These are phyloP conservation scores for Podospora conica DNA, from an alignment of 495 filamentous ascomycete species.

Conservation along the genomic window DNA sequence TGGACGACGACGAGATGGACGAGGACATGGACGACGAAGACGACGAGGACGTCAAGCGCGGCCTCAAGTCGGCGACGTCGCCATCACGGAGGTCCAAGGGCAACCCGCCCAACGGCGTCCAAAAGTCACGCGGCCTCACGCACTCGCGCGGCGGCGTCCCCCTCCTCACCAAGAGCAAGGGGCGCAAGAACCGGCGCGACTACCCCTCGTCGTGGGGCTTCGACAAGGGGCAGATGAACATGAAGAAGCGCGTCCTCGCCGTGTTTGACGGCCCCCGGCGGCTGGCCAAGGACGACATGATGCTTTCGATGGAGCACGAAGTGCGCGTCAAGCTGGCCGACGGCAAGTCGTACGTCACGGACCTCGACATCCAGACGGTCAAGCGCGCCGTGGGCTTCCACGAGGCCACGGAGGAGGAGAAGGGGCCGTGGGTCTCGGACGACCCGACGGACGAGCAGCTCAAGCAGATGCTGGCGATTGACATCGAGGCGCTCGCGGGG, in stretches of 20 bases:
- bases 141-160: constrained; percentile 57
- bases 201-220: constrained; percentile 93
- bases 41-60: constrained; percentile 29
- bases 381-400: constrained; percentile 78
- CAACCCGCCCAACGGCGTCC: constrained; percentile 44
- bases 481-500: constrained; percentile 8
- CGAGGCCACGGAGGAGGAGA: constrained; percentile 71
- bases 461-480: constrained; percentile 37
- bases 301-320: constrained; percentile 92
- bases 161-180: constrained; percentile 57
- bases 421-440: constrained; percentile 65
- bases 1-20: constrained; percentile 59
- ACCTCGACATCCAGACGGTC: constrained; percentile 87
- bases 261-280: constrained; percentile 86
- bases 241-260: constrained; percentile 91
- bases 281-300: constrained; percentile 98
- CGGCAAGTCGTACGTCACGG: constrained; percentile 76
- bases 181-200: constrained; percentile 76
- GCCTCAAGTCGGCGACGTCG: constrained; percentile 26
- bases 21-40: constrained; percentile 34
- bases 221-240: constrained; percentile 83
- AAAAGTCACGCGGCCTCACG: constrained; percentile 52
- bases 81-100: constrained; percentile 33
- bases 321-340: constrained; percentile 73
- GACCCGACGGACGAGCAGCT: constrained; percentile 45